Evolutionary conservation across 176 grass and related monocot species (phyloP).

Genomic region (Saccharum spontaneum): DNA sequence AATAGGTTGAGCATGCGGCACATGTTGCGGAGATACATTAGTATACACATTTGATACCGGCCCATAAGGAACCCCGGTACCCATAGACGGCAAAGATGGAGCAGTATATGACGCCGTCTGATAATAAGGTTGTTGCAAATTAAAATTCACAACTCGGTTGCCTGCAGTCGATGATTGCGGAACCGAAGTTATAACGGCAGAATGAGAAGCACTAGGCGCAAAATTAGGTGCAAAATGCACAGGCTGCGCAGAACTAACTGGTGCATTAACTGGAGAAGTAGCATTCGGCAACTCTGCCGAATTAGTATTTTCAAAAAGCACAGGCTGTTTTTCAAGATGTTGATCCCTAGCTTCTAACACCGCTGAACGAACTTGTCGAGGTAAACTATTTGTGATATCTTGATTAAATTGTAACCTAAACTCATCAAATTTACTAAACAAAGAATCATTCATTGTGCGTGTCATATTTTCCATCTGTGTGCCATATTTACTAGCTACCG

Average conservation of each 20-base stretch:
- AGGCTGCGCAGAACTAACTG: background rate
- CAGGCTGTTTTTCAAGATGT: background rate
- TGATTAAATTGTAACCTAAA: background rate
- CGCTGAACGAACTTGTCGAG: background rate
- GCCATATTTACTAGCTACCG: constrained; percentile 7
- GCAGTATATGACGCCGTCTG: background rate
- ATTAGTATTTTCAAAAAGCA: too few relatives aligned
- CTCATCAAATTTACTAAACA: background rate
- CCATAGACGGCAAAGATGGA: background rate
- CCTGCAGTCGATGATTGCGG: too few relatives aligned
- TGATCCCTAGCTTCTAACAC: background rate
- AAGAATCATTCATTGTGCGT: background rate
- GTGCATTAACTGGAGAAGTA: background rate
- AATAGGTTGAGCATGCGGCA: background rate
- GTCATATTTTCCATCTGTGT: background rate
- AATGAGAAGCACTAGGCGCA: background rate
- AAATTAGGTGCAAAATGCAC: background rate
- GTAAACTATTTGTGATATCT: background rate
- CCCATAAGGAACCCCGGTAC: background rate
- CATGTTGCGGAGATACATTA: background rate
- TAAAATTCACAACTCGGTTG: background rate
- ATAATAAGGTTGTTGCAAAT: background rate
- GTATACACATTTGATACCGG: background rate
- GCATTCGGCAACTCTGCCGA: background rate
- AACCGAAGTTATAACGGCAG: background rate